phyloP scores from a whole-genome alignment of 345 rosid genomes.

The Citrus glauca region DNA sequence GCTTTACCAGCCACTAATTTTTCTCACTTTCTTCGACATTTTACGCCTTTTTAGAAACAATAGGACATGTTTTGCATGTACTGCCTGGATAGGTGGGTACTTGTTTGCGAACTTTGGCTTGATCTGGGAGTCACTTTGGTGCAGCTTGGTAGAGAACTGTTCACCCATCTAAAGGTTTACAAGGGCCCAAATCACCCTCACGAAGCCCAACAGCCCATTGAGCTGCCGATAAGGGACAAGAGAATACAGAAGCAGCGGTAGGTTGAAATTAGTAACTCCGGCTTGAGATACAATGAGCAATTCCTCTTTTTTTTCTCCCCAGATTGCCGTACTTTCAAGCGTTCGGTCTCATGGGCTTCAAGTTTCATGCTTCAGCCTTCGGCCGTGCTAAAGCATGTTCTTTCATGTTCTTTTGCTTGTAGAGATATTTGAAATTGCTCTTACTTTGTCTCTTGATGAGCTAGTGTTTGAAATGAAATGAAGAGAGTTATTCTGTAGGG shows the following conservation, averaged over 20 bases:
- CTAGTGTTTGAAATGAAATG: background rate
- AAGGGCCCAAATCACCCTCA: conserved; percentile 93
- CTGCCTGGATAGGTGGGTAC: background rate
- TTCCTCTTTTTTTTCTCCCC: background rate
- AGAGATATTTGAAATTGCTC: conserved; percentile 12
- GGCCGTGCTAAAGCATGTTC: background rate
- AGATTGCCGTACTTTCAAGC: background rate
- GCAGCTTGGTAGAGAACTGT: conserved; percentile 92
- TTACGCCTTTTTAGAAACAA: too few relatives aligned
- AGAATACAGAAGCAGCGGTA: conserved; percentile 61
- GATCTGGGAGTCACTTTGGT: conserved; percentile 10
- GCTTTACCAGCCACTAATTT: background rate
- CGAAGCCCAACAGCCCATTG: conserved; percentile 82
- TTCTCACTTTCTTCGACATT: background rate
- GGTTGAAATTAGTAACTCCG: conserved; percentile 1
- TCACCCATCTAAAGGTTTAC: conserved; percentile 95
- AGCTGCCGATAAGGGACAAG: conserved; percentile 86
- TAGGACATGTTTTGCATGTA: background rate
- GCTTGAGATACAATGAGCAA: conserved; percentile 19
- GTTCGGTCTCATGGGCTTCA: background rate
- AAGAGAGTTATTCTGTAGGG: too few relatives aligned
- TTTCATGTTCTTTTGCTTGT: conserved; percentile 11
- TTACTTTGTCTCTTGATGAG: background rate
- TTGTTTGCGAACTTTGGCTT: background rate
- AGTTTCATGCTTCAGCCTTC: conserved; percentile 5